These are phyloP conservation scores for Oropetium thomaeum DNA, from an alignment of 176 grass and related monocot species.

Conservation along the genomic window DNA sequence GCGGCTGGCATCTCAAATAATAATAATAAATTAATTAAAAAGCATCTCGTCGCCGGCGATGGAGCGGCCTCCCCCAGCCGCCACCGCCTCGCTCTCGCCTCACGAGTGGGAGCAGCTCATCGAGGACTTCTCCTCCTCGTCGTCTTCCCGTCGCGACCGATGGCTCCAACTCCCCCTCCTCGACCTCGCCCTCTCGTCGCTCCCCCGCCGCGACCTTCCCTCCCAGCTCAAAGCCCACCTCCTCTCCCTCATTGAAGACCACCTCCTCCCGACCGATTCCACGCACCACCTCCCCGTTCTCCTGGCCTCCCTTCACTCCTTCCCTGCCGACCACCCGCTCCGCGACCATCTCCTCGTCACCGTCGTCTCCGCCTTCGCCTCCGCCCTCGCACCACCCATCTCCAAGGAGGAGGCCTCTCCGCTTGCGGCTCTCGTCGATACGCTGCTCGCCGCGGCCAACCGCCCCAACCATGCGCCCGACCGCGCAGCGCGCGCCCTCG, in stretches of 20 bases:
- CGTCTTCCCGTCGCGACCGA: slow-evolving; percentile 36
- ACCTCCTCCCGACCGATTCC: slow-evolving; percentile 35
- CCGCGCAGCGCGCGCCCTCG: slow-evolving; percentile 68
- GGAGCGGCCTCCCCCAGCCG: slow-evolving; percentile 41
- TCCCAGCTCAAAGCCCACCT: slow-evolving; percentile 48
- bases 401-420: not conserved
- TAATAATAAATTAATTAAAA: no score
- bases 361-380: slow-evolving; percentile 66
- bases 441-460: slow-evolving; percentile 58
- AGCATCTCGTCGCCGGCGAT: slow-evolving; percentile 42
- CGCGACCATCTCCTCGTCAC: slow-evolving; percentile 65
- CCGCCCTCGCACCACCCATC: slow-evolving; percentile 45
- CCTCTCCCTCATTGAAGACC: slow-evolving; percentile 56
- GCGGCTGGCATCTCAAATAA: no score
- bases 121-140: slow-evolving; percentile 56
- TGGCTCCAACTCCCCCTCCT: slow-evolving; percentile 73
- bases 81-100: slow-evolving; percentile 37
- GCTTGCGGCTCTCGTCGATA: slow-evolving; percentile 26
- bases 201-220: slow-evolving; percentile 82
- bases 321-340: slow-evolving; percentile 46
- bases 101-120: slow-evolving; percentile 71
- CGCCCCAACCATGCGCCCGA: slow-evolving; percentile 78
- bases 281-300: slow-evolving; percentile 35
- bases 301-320: slow-evolving; percentile 34
- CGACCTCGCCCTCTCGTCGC: slow-evolving; percentile 66